Percentiles rank a stretch among this genome's conserved stretches.
Conservation (phyloP, 495 filamentous ascomycete species). For the Staphylotrichum tortipilum region DNA sequence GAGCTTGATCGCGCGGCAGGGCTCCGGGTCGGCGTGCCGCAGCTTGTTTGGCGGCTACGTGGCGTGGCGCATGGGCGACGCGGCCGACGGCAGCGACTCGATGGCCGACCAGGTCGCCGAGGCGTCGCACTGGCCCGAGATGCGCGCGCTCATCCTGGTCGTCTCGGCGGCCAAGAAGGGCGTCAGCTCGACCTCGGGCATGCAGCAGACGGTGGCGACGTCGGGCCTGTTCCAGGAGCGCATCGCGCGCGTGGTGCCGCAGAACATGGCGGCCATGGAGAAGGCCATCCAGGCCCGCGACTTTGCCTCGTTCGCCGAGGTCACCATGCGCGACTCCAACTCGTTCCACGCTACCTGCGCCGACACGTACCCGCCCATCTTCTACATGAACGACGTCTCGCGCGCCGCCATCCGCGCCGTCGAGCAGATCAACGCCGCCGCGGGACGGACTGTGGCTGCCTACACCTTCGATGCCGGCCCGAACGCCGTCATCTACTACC, state of each 20-base stretch:
- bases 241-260: slow-evolving; percentile 64
- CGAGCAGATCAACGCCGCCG: slow-evolving; percentile 72
- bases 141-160: slow-evolving; percentile 85
- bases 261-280: slow-evolving; percentile 80
- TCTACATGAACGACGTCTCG: slow-evolving; percentile 93
- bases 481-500: slow-evolving; percentile 92
- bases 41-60: slow-evolving; percentile 91
- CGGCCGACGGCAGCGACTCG: slow-evolving; percentile 71
- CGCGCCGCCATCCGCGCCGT: slow-evolving; percentile 78
- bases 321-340: slow-evolving; percentile 95
- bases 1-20: slow-evolving; percentile 84
- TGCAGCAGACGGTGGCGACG: slow-evolving; percentile 91
- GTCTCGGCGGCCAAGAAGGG: slow-evolving; percentile 91
- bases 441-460: slow-evolving; percentile 67
- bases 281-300: slow-evolving; percentile 65
- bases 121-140: slow-evolving; percentile 83
- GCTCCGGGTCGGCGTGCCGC: slow-evolving; percentile 87
- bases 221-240: slow-evolving; percentile 72
- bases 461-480: slow-evolving; percentile 98
- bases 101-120: slow-evolving; percentile 78
- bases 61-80: slow-evolving; percentile 72
- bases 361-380: slow-evolving; percentile 93
- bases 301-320: slow-evolving; percentile 77
- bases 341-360: slow-evolving; percentile 90
- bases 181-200: slow-evolving; percentile 80